Percentiles rank a stretch among this genome's conserved stretches.
phyloP scores from a whole-genome alignment of 306 rosid genomes.

The Acmispon strigosus region DNA sequence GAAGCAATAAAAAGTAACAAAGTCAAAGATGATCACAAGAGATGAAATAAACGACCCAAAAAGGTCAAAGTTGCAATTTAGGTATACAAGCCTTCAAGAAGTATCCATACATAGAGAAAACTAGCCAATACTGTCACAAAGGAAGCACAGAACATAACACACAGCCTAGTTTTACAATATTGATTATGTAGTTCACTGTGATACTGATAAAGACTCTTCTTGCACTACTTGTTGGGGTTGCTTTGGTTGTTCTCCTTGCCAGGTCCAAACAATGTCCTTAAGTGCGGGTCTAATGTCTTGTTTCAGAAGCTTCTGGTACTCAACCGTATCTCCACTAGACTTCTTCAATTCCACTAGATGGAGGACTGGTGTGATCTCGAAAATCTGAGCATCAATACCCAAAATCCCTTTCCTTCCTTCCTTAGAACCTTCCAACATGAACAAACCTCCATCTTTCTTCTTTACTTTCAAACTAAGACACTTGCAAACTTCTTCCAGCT shows the following conservation, averaged over 20 bases:
- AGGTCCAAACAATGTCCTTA: slow-evolving; percentile 80
- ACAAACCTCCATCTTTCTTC: slow-evolving; percentile 69
- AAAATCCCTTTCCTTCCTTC: slow-evolving; percentile 76
- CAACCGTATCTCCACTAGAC: slow-evolving; percentile 68
- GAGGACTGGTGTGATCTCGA: slow-evolving; percentile 66
- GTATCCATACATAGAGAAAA: neutral
- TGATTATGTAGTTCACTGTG: slow-evolving; percentile 11
- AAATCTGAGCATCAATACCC: slow-evolving; percentile 71
- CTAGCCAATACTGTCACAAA: neutral
- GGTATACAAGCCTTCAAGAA: neutral
- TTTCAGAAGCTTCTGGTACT: slow-evolving; percentile 61
- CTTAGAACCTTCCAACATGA: slow-evolving; percentile 66
- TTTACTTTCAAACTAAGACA: slow-evolving; percentile 48
- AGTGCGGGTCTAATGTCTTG: slow-evolving; percentile 79
- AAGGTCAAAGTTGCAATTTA: neutral
- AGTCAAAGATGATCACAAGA: no score
- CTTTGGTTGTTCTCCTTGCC: slow-evolving; percentile 77
- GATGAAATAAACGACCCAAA: no score
- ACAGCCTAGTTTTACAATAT: neutral
- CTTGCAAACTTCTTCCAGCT: slow-evolving; percentile 75
- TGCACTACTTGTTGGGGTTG: slow-evolving; percentile 29
- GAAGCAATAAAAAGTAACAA: no score
- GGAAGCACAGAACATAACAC: neutral
- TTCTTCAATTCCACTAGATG: slow-evolving; percentile 82
- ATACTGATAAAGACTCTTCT: slow-evolving; percentile 16